These are phyloP conservation scores for Sungouiozyma intestinalis DNA, from an alignment of 805 yeast species.

Conservation along the genomic window DNA sequence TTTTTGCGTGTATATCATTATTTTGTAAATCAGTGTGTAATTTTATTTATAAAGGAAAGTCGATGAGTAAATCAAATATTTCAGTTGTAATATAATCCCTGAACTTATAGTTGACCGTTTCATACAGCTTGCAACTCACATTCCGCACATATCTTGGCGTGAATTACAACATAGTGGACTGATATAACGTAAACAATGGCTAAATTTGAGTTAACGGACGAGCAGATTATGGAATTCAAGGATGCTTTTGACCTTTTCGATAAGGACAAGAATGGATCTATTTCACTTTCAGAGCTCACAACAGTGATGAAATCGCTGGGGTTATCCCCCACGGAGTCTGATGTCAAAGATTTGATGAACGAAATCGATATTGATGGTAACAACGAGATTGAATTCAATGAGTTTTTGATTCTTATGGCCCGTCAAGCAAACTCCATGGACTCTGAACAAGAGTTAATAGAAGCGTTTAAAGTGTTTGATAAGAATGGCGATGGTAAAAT, in stretches of 20 bases:
- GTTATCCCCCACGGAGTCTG: slow-evolving; percentile 89
- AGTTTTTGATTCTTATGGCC: slow-evolving; percentile 75
- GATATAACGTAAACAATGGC: slow-evolving; percentile 1
- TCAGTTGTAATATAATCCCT: no score
- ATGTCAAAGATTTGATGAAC: slow-evolving; percentile 89
- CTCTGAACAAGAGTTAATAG: slow-evolving; percentile 91
- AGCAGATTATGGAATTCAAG: slow-evolving; percentile 90
- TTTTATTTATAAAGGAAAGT: background rate
- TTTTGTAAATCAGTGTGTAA: background rate
- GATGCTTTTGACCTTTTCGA: slow-evolving; percentile 96
- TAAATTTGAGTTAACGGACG: slow-evolving; percentile 51
- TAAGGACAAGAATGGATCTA: slow-evolving; percentile 92
- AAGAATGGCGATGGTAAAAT: slow-evolving; percentile 93
- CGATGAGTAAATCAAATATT: background rate
- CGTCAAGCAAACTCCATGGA: slow-evolving; percentile 91
- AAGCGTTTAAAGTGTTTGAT: slow-evolving; percentile 96
- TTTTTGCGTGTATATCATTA: background rate
- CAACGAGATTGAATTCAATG: slow-evolving; percentile 75
- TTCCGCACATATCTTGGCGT: no score
- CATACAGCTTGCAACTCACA: no score
- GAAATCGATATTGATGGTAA: slow-evolving; percentile 94
- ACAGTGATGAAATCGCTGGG: slow-evolving; percentile 98
- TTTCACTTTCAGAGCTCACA: slow-evolving; percentile 88
- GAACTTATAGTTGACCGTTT: no score
- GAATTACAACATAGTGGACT: no score